Conservation (phyloP, 148 eudicot genomes). For the Vaccinium darrowii region DNA sequence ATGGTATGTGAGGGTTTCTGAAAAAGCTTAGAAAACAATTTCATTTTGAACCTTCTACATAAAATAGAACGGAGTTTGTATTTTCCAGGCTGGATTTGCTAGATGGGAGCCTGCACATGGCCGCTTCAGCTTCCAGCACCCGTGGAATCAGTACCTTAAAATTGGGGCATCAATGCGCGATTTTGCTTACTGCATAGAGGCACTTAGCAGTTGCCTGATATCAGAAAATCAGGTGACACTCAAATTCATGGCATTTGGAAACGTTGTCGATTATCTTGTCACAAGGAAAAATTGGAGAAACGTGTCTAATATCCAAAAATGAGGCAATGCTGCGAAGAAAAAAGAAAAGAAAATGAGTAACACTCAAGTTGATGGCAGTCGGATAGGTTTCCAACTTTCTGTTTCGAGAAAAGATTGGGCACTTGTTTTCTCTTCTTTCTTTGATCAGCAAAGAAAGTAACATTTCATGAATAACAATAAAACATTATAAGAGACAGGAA, state of each 20-base stretch:
- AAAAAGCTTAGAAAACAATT: no score
- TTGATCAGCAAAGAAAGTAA: no score
- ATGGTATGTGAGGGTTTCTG: conserved; percentile 16
- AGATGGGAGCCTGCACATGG: conserved; percentile 35
- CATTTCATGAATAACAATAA: no score
- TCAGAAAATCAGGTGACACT: conserved; percentile 19
- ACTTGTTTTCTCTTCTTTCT: no score
- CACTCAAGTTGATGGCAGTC: neutral
- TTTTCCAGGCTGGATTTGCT: conserved; percentile 24
- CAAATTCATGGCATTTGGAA: no score
- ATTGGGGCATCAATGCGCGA: conserved; percentile 21
- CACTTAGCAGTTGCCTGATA: conserved; percentile 21
- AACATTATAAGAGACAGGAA: no score
- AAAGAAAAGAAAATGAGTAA: neutral
- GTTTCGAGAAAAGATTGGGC: no score
- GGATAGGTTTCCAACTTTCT: neutral
- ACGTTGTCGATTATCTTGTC: no score
- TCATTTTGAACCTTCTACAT: neutral
- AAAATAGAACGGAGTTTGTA: neutral
- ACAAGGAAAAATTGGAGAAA: no score
- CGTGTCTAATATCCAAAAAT: no score
- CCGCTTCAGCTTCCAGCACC: conserved; percentile 24
- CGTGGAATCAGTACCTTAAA: conserved; percentile 27
- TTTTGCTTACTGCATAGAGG: conserved; percentile 25
- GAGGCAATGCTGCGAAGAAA: no score